Base-by-base conservation (phyloP, 2,329 filamentous ascomycete genomes). In the Cladobotryum mycophilum region DNA sequence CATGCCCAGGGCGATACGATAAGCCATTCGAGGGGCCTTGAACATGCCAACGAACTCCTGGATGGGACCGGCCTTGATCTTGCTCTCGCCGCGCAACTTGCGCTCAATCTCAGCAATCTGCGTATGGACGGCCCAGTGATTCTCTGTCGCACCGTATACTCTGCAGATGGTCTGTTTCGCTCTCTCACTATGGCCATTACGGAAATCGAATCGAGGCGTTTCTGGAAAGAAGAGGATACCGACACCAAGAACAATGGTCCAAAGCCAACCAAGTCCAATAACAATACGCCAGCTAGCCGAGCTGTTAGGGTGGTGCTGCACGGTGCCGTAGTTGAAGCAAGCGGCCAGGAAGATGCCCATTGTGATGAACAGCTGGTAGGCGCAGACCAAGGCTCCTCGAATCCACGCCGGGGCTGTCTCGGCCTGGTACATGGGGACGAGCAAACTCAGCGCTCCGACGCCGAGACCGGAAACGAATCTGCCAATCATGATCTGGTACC, bases 401-500 rank as follows among this genome's bases (percentile, higher is more conserved):
- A 88, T 80, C 64, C 81, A 81, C 13, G 81, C 75, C 0, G 85
- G 85, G 0, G 81, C 80, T 5, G 78, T 85, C 66, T 89, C 85
- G n/a, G 79, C 79, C 60, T 87, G 83, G 62, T 86, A 88, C 80
- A 88, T 84, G n/a, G 83, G 82, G 0, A 84, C 82, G 12, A 83
- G 67, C 5, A 86, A 76, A 9, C 78, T 82, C 2, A 87, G 66
- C 0, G 78, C 80, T 49, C 85, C 85, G 40, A 89, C 82, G 13
- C 84, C 84, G 1, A 87, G 70, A 47, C 85, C 85, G 13, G 82
- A 79, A 14, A 86, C 73, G 58, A 81, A 78, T 49, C 85, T 73
- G 13, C 85, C 85, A 42, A 84, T 70, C 56, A 83, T 82, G 52
- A 86, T 71, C 59, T 88, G 84, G 43, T 79, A 79, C 84, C 85